Evolutionary conservation across 768 basidiomycete species (phyloP).

Genomic region (Phanerodontia chrysosporium): DNA sequence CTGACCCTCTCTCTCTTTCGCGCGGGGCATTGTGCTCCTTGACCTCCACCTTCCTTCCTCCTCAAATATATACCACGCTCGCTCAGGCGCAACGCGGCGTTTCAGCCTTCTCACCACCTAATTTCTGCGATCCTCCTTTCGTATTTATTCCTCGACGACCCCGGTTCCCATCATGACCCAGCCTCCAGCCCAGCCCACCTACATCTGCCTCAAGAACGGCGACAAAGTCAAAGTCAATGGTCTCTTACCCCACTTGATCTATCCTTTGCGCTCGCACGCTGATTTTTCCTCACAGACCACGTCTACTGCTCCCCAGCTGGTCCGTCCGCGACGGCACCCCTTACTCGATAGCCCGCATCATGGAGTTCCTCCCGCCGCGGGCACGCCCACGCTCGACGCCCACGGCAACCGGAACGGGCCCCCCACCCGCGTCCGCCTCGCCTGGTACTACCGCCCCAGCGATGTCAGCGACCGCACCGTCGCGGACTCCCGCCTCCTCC

Average conservation of each 20-base stretch:
- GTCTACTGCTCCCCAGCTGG: conserved; percentile 97
- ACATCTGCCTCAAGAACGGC: conserved; percentile 65
- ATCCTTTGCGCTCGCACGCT: conserved; percentile 24
- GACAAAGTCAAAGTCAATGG: conserved; percentile 85
- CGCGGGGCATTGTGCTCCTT: conserved; percentile 14
- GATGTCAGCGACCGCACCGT: conserved; percentile 92
- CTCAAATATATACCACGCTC: conserved; percentile 10
- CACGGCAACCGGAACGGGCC: conserved; percentile 62
- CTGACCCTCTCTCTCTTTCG: conserved; percentile 18
- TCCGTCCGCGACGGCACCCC: conserved; percentile 89
- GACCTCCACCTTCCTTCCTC: conserved; percentile 5
- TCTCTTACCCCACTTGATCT: conserved; percentile 34
- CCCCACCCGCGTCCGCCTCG: conserved; percentile 82
- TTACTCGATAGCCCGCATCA: conserved; percentile 92
- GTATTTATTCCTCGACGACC: conserved; percentile 2
- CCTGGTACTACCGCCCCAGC: conserved; percentile 95
- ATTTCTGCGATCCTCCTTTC: conserved; percentile 9
- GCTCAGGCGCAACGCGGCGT: background rate
- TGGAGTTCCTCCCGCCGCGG: conserved; percentile 89
- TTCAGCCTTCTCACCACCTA: conserved; percentile 5
- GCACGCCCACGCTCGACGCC: conserved; percentile 45
- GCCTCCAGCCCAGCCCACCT: conserved; percentile 39
- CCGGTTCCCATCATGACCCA: conserved; percentile 18
- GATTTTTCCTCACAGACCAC: conserved; percentile 67
- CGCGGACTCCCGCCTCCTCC: conserved; percentile 85